Base-by-base conservation (phyloP, 2,329 filamentous ascomycete species). In the Exophiala oligosperma region DNA sequence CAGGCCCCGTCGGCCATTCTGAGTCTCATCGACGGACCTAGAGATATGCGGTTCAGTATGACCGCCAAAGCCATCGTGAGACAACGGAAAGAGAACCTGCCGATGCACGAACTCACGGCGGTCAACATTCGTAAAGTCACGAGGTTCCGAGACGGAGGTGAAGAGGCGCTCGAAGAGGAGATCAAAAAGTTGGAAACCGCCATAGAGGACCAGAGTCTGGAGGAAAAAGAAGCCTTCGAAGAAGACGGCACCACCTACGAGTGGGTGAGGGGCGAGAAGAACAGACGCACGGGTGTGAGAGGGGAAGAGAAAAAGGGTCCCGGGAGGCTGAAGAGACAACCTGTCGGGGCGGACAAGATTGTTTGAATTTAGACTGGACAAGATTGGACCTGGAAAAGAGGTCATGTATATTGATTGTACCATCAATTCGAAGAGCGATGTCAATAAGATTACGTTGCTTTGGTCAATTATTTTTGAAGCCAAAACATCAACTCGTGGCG, bases 11-110 rank as follows among this genome's bases (percentile, higher is more conserved):
- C 89, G 35, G 93, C 94, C 23, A 92, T 99, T 64, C 86, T 99
- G 49, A 92, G 97, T 76, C 84, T 99, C 32, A 92, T 99, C 61
- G 94, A 99, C 75, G 92, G 93, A 37, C 91, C 92, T 35, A 89
- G 88, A 72, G 94, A 99, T 75, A 90, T 96, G 79, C 89, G 92
- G 35, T 97, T 97, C 77, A 91, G 91, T 69, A 87, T 97, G 84
- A 96, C 92, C 2, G 94, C 94, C 26, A 89, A 89, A 67, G 87
- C 91, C 0, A 81, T 97, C 5, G 91, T 90, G 44, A 81, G 86
- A 28, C 71, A 80, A 58, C 77, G 80, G 2, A 67, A 69, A 12
- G 71, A 77, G 59, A 81, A 85, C 40, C 79, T 83, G 52, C 72
- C 77, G 2, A 77, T 90, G 68, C 89, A 85, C 65, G 82, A 89